Evolutionary conservation across 352 stramenopile genomes (phyloP), one percentile per base, ranked within the genome.

Genomic region (Globisporangium spinosum): DNA sequence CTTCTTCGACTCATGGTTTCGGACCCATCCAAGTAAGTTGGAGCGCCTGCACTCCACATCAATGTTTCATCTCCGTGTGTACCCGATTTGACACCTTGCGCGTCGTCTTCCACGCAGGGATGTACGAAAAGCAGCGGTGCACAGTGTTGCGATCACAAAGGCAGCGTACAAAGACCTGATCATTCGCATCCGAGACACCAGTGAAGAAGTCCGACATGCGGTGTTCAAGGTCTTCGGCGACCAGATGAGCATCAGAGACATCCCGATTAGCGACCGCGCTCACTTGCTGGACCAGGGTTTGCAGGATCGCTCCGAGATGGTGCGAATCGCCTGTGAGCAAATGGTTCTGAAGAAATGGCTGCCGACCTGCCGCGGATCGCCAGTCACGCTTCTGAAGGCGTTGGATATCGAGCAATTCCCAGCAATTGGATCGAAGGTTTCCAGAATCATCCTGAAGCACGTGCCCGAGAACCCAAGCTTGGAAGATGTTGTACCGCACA

Each of bases 331-430:
- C 15, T 92, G 86, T 58, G 79, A 94, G 67, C 71, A 84, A 53
- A 86, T 94, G 82, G 79, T 94, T 34, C 66, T 94, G 22, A 73
- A 78, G 25, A 78, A 81, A 5, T 94, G 86, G 86, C 82, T 94
- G 13, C 75, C 73, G 3, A 74, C 72, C 58, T 89, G 79, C 67
- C 73, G 77, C 27, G 76, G 77, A 6, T 90, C 82, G 0, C 82
- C 83, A 0, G 62, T 89, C 4, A 55, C 77, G 59, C 77, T 91
- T 56, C 62, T 91, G 23, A 77, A 86, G 29, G 78, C 78, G 0
- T 66, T 92, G 43, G 84, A 90, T 58, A 82, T 90, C 45, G 84
- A 90, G 35, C 82, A 90, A 38, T 85, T 79, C 55, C 71, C 80
- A 2, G 61, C 72, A 9, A 76, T 89, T 6, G 84, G 78, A 23